Base-by-base conservation (phyloP, 768 basidiomycete species). In the Suillus subluteus region DNA sequence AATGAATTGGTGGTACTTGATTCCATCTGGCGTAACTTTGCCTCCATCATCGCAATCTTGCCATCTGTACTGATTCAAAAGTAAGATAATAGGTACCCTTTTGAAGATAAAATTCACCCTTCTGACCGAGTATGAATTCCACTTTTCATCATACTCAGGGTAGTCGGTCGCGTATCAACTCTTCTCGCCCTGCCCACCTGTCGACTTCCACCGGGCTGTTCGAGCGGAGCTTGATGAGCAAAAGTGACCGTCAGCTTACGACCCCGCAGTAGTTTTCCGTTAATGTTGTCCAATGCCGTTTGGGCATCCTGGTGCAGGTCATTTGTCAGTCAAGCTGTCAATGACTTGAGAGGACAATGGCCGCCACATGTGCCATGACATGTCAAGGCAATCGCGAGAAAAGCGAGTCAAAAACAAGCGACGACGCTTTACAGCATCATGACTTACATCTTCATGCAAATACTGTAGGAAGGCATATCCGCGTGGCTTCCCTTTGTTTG, bases 391-490 rank as follows among this genome's bases (percentile, higher is more conserved):
- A 61, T 61, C 40, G 18, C 59, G 63, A 67, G 63, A 66, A 62
- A 62, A 70, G 67, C 68, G 67, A 67, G 75, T 78, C 72, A 76
- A 76, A 74, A 71, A 52, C 56, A 46, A 59, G 66, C 69, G 72
- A 48, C 64, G 71, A 70, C 72, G 64, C 72, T 43, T 43, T 65
- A 68, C 70, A 58, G 59, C 11, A 40, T 68, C 32, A 32, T 26
- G 62, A 89, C 93, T 83, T 79, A 99, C 97, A 79, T 89, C 87
- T 79, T 89, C 84, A 54, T 85, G 85, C 38, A 83, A 83, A 73
- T 89, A 98, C 79, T 98, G 94, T 41, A 99, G 79, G 71, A 99
- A 99, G 0, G 96, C 96, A 77, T 97, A 99, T 6, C 98, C 97
- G 15, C 96, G 84, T 0, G 98, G 96, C 76, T 94, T 98, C 21